Base-by-base conservation (phyloP, 1,284 basidiomycete genomes). In the Stygiomarasmius scandens region DNA sequence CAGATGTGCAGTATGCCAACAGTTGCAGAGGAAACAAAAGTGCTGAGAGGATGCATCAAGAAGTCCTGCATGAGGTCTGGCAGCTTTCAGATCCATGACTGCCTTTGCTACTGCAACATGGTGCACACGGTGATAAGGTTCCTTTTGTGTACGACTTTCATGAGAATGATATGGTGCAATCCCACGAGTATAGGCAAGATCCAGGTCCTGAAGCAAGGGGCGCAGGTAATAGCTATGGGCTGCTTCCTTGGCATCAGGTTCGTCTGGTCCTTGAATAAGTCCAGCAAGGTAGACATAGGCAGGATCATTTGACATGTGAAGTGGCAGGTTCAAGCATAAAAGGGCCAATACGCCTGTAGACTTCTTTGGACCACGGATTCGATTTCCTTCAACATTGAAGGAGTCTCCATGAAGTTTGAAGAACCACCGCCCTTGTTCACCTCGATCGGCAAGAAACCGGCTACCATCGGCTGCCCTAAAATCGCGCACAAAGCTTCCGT, bases 301-400 rank as follows among this genome's bases (percentile, higher is more conserved):
- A 3, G 24, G 24, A 23, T 60, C 55, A 22, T 58, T 52, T 16
- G 38, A 8, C n/a, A 60, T 49, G 19, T 46, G n/a, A 5, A 43
- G 41, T 4, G 45, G 52, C 22, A 54, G 52, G 43, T 54, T 54
- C 8, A 54, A 24, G 20, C 52, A 54, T 5, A 20, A 19, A 10
- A 54, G 19, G 16, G 24, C 24, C 23, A 54, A 5, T 2, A 54
- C 52, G 22, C 52, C 52, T 23, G 52, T 54, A 29, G 41, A 46
- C n/a, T 27, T 54, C 6, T n/a, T 54, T 2, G 27, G 22, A 29
- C 43, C 43, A 25, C 52, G 23, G n/a, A 54, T 16, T 3, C 41
- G 38, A 29, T 54, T 54, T n/a, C 52, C 52, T 46, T 60, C 55
- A 14, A 57, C 48, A 25, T 54, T 58, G 55, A 60, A 60, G 19